Percentiles rank a stretch among this genome's conserved stretches.
Evolutionary conservation across 73 alveolate genomes (phyloP).

Genomic region (Symbiodinium pilosum): DNA sequence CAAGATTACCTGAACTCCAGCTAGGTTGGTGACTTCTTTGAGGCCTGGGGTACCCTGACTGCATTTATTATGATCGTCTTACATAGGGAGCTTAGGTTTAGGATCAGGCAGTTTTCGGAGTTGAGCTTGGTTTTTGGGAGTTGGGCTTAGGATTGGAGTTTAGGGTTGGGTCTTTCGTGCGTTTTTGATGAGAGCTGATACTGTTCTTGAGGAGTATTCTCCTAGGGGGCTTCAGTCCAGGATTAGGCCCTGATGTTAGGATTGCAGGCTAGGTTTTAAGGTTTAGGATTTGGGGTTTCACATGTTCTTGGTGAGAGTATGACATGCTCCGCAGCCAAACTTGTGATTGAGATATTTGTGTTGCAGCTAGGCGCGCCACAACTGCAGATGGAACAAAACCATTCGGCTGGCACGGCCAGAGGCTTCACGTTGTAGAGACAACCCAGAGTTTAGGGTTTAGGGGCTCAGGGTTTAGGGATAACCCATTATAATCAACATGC

Average conservation of each 20-base stretch:
- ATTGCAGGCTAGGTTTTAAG: not conserved
- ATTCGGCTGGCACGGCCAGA: not conserved
- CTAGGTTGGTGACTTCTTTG: slow-evolving; percentile 77
- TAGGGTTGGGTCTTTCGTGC: not conserved
- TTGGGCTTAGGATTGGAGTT: not conserved
- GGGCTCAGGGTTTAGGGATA: too few relatives aligned
- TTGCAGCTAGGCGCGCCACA: not conserved
- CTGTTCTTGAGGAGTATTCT: not conserved
- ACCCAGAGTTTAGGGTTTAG: too few relatives aligned
- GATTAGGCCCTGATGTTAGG: not conserved
- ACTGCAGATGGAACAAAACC: not conserved
- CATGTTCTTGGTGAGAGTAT: not conserved
- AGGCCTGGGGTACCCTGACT: slow-evolving; percentile 47
- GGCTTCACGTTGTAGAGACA: too few relatives aligned
- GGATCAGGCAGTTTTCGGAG: not conserved
- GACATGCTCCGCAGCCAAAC: too few relatives aligned
- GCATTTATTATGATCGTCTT: not conserved
- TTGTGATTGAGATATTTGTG: not conserved
- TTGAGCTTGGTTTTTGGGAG: not conserved
- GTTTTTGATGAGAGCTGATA: not conserved
- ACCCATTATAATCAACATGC: too few relatives aligned
- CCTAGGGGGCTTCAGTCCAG: not conserved
- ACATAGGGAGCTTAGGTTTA: too few relatives aligned
- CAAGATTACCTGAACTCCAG: too few relatives aligned
- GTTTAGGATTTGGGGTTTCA: not conserved